These are phyloP conservation scores for Chenopodium formosanum DNA, from an alignment of 148 eudicot species.

Conservation along the genomic window DNA sequence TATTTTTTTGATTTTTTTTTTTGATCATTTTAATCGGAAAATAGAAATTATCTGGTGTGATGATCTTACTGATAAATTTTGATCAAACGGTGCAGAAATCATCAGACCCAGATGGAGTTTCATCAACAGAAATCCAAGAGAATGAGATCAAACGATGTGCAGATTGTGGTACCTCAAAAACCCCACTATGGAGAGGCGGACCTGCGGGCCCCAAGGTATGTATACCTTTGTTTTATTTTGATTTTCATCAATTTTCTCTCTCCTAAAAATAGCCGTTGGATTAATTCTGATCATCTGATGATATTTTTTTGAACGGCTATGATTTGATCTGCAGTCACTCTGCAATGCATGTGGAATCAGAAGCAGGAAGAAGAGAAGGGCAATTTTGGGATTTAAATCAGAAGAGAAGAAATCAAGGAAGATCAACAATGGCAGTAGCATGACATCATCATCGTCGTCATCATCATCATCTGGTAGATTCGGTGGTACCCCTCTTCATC, in stretches of 20 bases:
- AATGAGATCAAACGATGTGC: slow-evolving; percentile 56
- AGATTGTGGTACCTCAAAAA: slow-evolving; percentile 94
- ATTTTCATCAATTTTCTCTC: slow-evolving; percentile 15
- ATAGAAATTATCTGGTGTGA: not conserved
- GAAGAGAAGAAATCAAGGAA: slow-evolving; percentile 60
- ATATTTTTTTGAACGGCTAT: slow-evolving; percentile 3
- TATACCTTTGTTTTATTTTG: not conserved
- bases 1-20: not conserved
- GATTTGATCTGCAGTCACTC: slow-evolving; percentile 51
- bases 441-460: not conserved
- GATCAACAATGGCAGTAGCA: slow-evolving; percentile 16
- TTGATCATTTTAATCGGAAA: not conserved
- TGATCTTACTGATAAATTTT: not conserved
- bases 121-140: slow-evolving; percentile 44
- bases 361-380: slow-evolving; percentile 85
- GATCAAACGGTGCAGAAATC: slow-evolving; percentile 39
- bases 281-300: slow-evolving; percentile 3
- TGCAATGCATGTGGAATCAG: slow-evolving; percentile 99
- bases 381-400: slow-evolving; percentile 56
- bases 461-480: slow-evolving; percentile 23
- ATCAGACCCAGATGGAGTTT: slow-evolving; percentile 40
- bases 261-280: slow-evolving; percentile 26
- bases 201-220: slow-evolving; percentile 98
- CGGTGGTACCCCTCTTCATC: slow-evolving; percentile 51
- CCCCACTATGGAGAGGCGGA: slow-evolving; percentile 96